Percentiles rank a stretch among this genome's conserved stretches.
Conservation (phyloP, 2,329 filamentous ascomycete species). For the Colletotrichum tropicale region DNA sequence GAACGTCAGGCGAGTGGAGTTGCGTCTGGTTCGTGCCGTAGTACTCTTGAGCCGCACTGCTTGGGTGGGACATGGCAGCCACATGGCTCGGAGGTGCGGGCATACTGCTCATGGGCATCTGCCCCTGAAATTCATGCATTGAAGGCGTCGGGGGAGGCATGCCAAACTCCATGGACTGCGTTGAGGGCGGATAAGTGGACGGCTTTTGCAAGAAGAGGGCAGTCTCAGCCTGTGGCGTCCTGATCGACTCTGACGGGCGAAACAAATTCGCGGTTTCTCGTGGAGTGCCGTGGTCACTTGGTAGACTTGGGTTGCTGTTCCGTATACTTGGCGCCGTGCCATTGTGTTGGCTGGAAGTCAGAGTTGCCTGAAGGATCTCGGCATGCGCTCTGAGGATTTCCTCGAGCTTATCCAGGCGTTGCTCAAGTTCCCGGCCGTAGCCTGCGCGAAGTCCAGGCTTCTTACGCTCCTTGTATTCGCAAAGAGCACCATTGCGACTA, state of each 20-base stretch:
- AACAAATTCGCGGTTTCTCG: slow-evolving; percentile 53
- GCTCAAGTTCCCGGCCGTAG: slow-evolving; percentile 76
- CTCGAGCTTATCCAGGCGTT: slow-evolving; percentile 73
- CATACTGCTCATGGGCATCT: slow-evolving; percentile 45
- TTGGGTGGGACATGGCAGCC: slow-evolving; percentile 39
- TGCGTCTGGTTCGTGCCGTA: slow-evolving; percentile 47
- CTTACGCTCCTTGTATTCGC: slow-evolving; percentile 73
- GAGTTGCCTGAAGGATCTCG: slow-evolving; percentile 66
- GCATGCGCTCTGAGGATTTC: slow-evolving; percentile 69
- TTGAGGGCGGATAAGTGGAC: slow-evolving; percentile 49
- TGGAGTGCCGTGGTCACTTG: slow-evolving; percentile 62
- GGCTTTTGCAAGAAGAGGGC: slow-evolving; percentile 67
- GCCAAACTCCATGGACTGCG: slow-evolving; percentile 55
- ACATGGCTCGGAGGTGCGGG: slow-evolving; percentile 34
- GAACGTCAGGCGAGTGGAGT: slow-evolving; percentile 63
- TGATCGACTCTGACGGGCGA: slow-evolving; percentile 51
- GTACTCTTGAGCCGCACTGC: slow-evolving; percentile 52
- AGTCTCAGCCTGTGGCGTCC: slow-evolving; percentile 62
- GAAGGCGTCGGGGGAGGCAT: slow-evolving; percentile 50
- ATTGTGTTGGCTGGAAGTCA: slow-evolving; percentile 42
- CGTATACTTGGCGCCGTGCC: slow-evolving; percentile 45
- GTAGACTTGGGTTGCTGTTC: slow-evolving; percentile 54
- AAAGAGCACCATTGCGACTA: slow-evolving; percentile 64
- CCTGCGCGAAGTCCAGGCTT: slow-evolving; percentile 69
- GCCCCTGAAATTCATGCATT: slow-evolving; percentile 55